These are phyloP conservation scores for Lyophyllum atratum DNA, from an alignment of 768 basidiomycete genomes.

Conservation along the genomic window DNA sequence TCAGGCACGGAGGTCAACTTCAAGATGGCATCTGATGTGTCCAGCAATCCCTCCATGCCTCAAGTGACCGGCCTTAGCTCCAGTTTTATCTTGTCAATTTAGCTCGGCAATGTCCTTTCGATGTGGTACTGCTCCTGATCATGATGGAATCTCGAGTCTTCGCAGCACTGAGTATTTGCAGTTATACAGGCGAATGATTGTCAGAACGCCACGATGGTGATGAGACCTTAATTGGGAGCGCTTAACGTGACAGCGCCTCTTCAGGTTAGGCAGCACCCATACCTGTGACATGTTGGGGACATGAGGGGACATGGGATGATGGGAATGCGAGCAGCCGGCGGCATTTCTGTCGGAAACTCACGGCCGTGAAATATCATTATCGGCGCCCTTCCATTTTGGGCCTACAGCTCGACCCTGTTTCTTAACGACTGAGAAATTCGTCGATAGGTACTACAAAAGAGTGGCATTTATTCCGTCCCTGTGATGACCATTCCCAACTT, in stretches of 20 bases:
- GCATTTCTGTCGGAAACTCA: neutral
- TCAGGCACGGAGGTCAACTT: neutral
- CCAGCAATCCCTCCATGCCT: neutral
- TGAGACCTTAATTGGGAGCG: neutral
- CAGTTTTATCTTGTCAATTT: neutral
- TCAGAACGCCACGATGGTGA: constrained; percentile 3
- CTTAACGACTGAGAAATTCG: neutral
- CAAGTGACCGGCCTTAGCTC: neutral
- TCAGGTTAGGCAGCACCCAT: no score
- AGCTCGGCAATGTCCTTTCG: neutral
- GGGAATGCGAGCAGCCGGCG: neutral
- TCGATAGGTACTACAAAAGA: neutral
- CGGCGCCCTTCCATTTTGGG: neutral
- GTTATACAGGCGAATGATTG: neutral
- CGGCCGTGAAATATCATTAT: neutral
- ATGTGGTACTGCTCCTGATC: neutral
- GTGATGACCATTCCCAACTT: neutral
- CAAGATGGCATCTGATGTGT: neutral
- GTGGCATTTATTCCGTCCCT: neutral
- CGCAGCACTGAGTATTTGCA: neutral
- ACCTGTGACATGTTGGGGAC: no score
- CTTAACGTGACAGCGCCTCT: neutral
- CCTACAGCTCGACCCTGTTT: neutral
- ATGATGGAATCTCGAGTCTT: neutral
- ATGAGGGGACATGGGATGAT: neutral